Conservation (phyloP, 2,329 filamentous ascomycete species). For the Magnaporthiopsis poae region DNA sequence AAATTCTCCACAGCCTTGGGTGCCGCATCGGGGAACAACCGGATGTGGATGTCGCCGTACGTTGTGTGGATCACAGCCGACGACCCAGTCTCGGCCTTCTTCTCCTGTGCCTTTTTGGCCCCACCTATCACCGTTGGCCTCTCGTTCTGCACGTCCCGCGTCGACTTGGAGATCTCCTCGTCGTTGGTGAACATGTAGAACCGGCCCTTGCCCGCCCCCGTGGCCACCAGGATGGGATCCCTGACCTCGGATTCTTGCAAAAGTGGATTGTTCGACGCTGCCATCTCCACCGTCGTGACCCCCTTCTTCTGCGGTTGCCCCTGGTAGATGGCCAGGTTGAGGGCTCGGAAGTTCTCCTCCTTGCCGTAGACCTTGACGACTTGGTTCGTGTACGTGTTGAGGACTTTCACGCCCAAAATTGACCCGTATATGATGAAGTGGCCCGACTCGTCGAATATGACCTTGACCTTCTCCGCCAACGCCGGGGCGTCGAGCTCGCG, state of each 20-base stretch:
- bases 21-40: conserved; percentile 83
- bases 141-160: conserved; percentile 89
- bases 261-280: conserved; percentile 84
- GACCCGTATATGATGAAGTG: conserved; percentile 93
- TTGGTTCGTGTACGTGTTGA: conserved; percentile 91
- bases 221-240: conserved; percentile 79
- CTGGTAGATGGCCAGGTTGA: conserved; percentile 83
- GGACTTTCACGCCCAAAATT: conserved; percentile 81
- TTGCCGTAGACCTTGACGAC: conserved; percentile 83
- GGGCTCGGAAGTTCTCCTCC: conserved; percentile 75
- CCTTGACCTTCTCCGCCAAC: conserved; percentile 63
- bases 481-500: conserved; percentile 67
- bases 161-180: conserved; percentile 68
- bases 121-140: conserved; percentile 60
- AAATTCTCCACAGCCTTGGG: conserved; percentile 97
- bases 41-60: conserved; percentile 85
- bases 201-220: conserved; percentile 74
- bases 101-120: conserved; percentile 48
- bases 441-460: conserved; percentile 91
- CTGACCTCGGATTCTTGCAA: conserved; percentile 83
- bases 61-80: conserved; percentile 83
- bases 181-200: conserved; percentile 99
- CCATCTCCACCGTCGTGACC: conserved; percentile 91
- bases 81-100: conserved; percentile 62
- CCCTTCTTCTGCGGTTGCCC: conserved; percentile 91